Base-by-base conservation (phyloP, 108 stramenopile species). In the Nitzschia sp. region DNA sequence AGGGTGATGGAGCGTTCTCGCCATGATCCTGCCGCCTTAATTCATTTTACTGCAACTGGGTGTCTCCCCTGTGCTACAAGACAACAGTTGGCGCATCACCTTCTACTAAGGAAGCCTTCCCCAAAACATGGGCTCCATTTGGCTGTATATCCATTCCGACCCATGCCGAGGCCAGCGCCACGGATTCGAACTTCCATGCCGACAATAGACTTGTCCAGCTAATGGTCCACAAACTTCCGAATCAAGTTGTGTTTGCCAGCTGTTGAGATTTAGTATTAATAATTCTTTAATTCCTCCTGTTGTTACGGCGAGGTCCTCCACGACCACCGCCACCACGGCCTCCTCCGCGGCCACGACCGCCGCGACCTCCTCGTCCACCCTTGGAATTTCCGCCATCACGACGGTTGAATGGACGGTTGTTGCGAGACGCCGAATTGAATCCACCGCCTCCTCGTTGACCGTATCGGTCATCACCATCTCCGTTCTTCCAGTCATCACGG, bases 401-500 rank as follows among this genome's bases (percentile, higher is more conserved):
- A 24, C 75, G 71, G 20, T 46, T 19, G 63, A 41, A 58, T n/a
- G 56, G 41, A 46, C 64, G 42, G 59, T 65, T 66, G 41, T 42
- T 60, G 10, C 34, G 39, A 11, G 61, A 50, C 19, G 65, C 54
- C 8, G 62, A 58, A 15, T 83, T 42, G 17, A 80, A 43, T 1
- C 76, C 53, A 38, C 72, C 22, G 21, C 76, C 76, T 15, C 65
- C 74, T 15, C 75, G 63, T 52, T 76, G 51, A 56, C 74, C 59
- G 24, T 53, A 59, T 25, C 82, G 60, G 43, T 63, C 60, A 60
- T 73, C 65, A 51, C 77, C 80, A 59, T 81, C 83, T 24, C 79
- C 75, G 40, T 69, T 59, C 66, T 84, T 72, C 82, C 85, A 86
- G 39, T 83, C 82, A 14, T 81, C 87, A 39, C 81, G 77, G 81